phyloP scores from a whole-genome alignment of 805 yeast species.

The Ogataea siamensis region DNA sequence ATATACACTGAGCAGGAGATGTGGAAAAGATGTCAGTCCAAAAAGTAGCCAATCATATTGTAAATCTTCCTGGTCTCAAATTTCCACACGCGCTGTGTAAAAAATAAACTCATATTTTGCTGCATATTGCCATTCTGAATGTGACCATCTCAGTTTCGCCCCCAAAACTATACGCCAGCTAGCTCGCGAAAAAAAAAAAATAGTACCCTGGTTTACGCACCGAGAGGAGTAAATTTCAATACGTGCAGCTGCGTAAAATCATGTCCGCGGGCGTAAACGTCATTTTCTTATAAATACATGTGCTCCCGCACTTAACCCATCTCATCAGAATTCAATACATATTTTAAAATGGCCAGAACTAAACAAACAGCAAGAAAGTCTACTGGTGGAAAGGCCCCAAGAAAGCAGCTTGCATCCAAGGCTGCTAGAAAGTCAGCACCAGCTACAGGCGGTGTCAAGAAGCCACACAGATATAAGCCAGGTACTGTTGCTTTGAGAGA shows the following conservation, averaged over 20 bases:
- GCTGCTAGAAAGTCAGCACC: constrained; percentile 94
- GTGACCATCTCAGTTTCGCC: constrained; percentile 4
- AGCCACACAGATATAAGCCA: constrained; percentile 96
- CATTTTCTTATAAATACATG: constrained; percentile 12
- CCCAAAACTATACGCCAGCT: constrained; percentile 14
- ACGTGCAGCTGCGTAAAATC: constrained; percentile 7
- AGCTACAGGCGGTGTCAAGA: constrained; percentile 89
- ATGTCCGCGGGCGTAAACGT: constrained; percentile 7
- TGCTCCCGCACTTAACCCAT: constrained; percentile 8
- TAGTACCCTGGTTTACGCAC: constrained; percentile 15
- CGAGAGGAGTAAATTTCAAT: constrained; percentile 10
- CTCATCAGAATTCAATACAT: constrained; percentile 7
- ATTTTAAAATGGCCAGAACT: constrained; percentile 76
- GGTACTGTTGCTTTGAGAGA: constrained; percentile 97
- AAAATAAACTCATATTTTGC: constrained; percentile 9
- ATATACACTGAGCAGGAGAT: constrained; percentile 5
- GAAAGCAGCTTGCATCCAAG: constrained; percentile 89
- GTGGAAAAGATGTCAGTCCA: constrained; percentile 1
- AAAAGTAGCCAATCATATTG: constrained; percentile 12
- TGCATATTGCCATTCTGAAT: constrained; percentile 10
- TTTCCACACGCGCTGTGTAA: constrained; percentile 15
- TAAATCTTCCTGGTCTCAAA: constrained; percentile 9
- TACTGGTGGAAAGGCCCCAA: constrained; percentile 95
- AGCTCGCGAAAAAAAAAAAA: constrained; percentile 12
- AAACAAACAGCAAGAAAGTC: constrained; percentile 94